Evolutionary conservation across 257 asterid genomes (phyloP).

Genomic region (Rehmannia glutinosa): DNA sequence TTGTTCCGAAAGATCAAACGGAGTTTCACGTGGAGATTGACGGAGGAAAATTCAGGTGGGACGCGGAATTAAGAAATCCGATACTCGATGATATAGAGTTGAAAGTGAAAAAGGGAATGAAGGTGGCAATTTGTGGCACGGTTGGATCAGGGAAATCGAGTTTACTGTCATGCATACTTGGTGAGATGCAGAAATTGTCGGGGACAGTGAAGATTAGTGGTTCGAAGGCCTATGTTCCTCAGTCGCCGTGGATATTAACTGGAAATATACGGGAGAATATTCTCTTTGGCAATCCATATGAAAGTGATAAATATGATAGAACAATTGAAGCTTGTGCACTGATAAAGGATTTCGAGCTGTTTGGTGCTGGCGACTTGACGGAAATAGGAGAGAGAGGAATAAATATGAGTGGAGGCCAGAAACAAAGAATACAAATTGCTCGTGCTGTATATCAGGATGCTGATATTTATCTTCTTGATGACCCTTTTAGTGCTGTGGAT

Average conservation of each 20-base stretch:
- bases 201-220: slow-evolving; percentile 78
- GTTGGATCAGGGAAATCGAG: slow-evolving; percentile 99
- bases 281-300: not conserved
- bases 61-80: slow-evolving; percentile 27
- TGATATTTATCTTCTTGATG: not conserved
- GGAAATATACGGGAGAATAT: slow-evolving; percentile 2
- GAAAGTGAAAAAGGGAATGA: slow-evolving; percentile 73
- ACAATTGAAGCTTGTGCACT: not conserved
- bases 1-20: slow-evolving; percentile 32
- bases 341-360: slow-evolving; percentile 1
- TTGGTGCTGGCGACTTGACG: slow-evolving; percentile 41
- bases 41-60: slow-evolving; percentile 72
- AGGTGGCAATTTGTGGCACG: slow-evolving; percentile 94
- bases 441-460: slow-evolving; percentile 1
- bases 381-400: slow-evolving; percentile 52
- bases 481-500: slow-evolving; percentile 6
- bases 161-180: slow-evolving; percentile 76
- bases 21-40: slow-evolving; percentile 60
- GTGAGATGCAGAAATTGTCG: slow-evolving; percentile 80
- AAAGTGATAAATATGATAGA: not conserved
- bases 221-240: slow-evolving; percentile 28
- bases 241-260: not conserved
- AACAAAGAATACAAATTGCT: not conserved
- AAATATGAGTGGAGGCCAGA: slow-evolving; percentile 17
- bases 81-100: slow-evolving; percentile 57